Percentiles rank a stretch among this genome's conserved stretches.
Evolutionary conservation across 805 yeast species (phyloP).

Genomic region (Wickerhamiella brachini): DNA sequence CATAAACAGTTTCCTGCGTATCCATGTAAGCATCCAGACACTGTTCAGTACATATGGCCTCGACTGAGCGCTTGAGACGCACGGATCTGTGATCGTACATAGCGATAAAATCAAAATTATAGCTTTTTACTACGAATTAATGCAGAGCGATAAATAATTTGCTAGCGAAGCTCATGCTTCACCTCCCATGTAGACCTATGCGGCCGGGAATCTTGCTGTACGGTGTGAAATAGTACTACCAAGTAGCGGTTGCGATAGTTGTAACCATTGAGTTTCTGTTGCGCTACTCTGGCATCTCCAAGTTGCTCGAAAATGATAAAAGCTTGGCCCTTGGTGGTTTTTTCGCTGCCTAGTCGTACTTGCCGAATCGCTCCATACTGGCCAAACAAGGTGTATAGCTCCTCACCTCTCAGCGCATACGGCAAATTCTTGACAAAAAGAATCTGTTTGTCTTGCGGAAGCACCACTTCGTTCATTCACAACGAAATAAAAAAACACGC

Average conservation of each 20-base stretch:
- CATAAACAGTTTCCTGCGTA: not conserved
- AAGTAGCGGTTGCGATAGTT: slow-evolving; percentile 46
- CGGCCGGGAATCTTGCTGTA: not conserved
- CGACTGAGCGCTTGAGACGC: too few relatives aligned
- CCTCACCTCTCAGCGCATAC: slow-evolving; percentile 32
- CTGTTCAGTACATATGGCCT: too few relatives aligned
- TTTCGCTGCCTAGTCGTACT: slow-evolving; percentile 32
- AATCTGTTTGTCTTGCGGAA: slow-evolving; percentile 19
- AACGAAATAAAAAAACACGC: not conserved
- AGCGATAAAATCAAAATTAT: too few relatives aligned
- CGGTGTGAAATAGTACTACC: slow-evolving; percentile 33
- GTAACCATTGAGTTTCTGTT: slow-evolving; percentile 44
- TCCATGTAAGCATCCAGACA: not conserved
- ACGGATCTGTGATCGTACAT: too few relatives aligned
- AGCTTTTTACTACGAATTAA: too few relatives aligned
- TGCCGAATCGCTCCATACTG: slow-evolving; percentile 44
- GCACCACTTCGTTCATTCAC: not conserved
- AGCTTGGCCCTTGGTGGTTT: slow-evolving; percentile 37
- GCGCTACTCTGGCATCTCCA: slow-evolving; percentile 36
- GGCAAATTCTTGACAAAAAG: slow-evolving; percentile 46
- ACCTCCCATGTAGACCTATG: not conserved
- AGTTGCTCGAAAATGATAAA: slow-evolving; percentile 39
- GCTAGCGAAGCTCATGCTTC: too few relatives aligned
- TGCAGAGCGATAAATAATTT: too few relatives aligned
- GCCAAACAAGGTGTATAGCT: slow-evolving; percentile 39